Evolutionary conservation across 805 yeast genomes (phyloP), one percentile per base, ranked within the genome.

Genomic region (Candida loeiensis): DNA sequence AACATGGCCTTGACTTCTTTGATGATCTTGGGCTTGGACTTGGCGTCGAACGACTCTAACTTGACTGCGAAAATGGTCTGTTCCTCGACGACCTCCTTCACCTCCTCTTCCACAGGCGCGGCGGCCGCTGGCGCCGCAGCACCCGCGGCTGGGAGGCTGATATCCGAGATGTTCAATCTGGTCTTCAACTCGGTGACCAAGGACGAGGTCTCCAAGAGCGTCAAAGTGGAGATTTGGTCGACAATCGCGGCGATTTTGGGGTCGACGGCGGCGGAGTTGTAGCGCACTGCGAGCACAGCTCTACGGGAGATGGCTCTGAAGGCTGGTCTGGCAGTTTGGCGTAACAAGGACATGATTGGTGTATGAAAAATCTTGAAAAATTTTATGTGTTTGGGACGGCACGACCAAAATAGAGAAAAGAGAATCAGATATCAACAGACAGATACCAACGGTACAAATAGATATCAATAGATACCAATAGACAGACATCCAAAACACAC

Each of bases 1-100:
- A 93, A 76, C 59, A 91, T 72, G 46, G 84, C 76, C 74, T 93
- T 93, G 54, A 93, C 95, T 71, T 93, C 99, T 74, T 93, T 93
- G 63, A 93, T 93, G 64, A 93, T 80, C 83, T 93, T 93, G 45
- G 99, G 96, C 76, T 93, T 93, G 43, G 95, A 68, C 71, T 89
- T 90, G 44, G 98, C 79, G 56, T 93, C 99, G 55, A 93, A 90
- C 30, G 91, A 77, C 63, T 91, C 98, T 58, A 91, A 80, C 71
- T 91, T 93, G 62, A 91, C 70, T 58, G 87, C 74, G 73, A 93
- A 93, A 50, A 93, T 86, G 49, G 96, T 86, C 77, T 91, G 85
- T 69, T 89, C 97, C 66, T 89, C 95, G 40, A 74, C 79, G 45
- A 72, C 88, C 55, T 87, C 95, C 56, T 81, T 84, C 32, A 68